Conservation (phyloP, 129 eudicot genomes). For the Ambrosia artemisiifolia region DNA sequence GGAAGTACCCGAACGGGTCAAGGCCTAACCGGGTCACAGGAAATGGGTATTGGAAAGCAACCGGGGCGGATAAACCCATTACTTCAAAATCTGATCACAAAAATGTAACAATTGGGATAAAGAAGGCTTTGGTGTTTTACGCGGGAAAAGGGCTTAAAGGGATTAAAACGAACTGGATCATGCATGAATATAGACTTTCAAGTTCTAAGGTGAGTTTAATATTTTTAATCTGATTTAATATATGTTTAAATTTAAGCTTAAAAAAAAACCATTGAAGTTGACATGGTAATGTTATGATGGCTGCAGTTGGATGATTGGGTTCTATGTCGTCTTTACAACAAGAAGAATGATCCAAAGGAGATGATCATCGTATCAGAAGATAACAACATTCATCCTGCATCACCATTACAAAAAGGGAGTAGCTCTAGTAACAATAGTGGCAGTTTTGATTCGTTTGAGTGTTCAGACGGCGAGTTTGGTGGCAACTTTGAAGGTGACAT, state of each 20-base stretch:
- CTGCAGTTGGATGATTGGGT: slow-evolving; percentile 37
- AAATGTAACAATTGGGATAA: slow-evolving; percentile 26
- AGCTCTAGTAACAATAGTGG: slow-evolving; percentile 21
- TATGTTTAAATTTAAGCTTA: no score
- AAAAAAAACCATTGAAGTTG: not conserved
- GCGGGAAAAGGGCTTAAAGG: slow-evolving; percentile 32
- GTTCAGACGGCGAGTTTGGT: slow-evolving; percentile 26
- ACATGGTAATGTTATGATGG: not conserved
- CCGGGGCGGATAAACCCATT: slow-evolving; percentile 39
- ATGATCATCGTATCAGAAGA: slow-evolving; percentile 7
- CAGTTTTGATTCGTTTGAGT: slow-evolving; percentile 21
- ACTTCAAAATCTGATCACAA: slow-evolving; percentile 11
- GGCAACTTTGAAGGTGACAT: slow-evolving; percentile 4
- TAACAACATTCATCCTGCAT: not conserved
- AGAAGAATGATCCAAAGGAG: slow-evolving; percentile 27
- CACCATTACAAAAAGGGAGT: not conserved
- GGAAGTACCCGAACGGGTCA: slow-evolving; percentile 38
- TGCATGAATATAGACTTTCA: slow-evolving; percentile 37
- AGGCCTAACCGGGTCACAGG: slow-evolving; percentile 40
- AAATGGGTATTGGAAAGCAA: slow-evolving; percentile 45
- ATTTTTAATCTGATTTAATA: not conserved
- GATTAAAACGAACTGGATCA: slow-evolving; percentile 40
- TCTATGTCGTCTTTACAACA: slow-evolving; percentile 30
- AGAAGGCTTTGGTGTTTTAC: slow-evolving; percentile 38
- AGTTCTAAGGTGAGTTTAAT: slow-evolving; percentile 18